These are phyloP conservation scores for Polygonum maritimum DNA, from an alignment of 148 eudicot genomes.

Conservation along the genomic window DNA sequence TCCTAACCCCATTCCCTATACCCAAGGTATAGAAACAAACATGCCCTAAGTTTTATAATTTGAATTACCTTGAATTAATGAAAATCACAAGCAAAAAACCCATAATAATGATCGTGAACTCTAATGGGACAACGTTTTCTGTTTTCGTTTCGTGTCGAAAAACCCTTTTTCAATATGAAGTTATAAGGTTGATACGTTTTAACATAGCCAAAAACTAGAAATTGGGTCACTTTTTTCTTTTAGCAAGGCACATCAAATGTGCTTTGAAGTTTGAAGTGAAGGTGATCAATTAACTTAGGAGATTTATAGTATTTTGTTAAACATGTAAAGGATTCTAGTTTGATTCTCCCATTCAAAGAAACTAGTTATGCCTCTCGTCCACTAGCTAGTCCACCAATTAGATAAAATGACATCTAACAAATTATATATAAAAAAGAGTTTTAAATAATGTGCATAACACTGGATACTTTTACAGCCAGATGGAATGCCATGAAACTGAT, in stretches of 20 bases:
- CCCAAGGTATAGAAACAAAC: too few relatives aligned
- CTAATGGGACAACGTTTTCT: too few relatives aligned
- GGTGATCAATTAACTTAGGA: neutral
- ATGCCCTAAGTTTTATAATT: neutral
- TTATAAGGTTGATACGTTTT: too few relatives aligned
- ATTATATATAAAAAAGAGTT: neutral
- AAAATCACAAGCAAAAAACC: neutral
- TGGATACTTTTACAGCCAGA: neutral
- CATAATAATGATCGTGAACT: too few relatives aligned
- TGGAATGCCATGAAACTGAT: neutral
- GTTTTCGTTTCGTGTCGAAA: too few relatives aligned
- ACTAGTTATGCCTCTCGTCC: neutral
- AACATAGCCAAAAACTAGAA: too few relatives aligned
- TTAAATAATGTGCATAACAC: neutral
- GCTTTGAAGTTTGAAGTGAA: neutral
- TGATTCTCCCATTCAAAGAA: neutral
- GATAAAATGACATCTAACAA: neutral
- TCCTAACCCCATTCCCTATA: too few relatives aligned
- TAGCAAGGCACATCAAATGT: neutral
- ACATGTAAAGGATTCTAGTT: neutral
- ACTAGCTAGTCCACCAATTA: neutral
- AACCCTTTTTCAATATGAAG: too few relatives aligned
- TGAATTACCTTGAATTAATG: neutral
- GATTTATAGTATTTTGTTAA: neutral
- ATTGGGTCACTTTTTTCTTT: too few relatives aligned